Evolutionary conservation across 2,329 filamentous ascomycete species (phyloP).

Genomic region (Aspergillus awamori): DNA sequence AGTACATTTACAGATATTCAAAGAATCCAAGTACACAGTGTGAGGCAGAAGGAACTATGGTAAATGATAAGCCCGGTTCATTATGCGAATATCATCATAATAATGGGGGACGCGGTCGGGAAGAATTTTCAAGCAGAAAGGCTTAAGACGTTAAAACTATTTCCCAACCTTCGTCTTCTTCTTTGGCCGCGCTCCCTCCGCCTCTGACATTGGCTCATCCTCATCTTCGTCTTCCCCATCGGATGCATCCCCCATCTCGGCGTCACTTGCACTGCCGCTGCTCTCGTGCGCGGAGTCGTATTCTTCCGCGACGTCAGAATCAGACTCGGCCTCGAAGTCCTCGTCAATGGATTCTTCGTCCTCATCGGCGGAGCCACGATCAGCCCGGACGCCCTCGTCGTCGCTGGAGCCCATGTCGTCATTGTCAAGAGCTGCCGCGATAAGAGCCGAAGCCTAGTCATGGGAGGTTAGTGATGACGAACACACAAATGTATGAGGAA

Average conservation of each 20-base stretch:
- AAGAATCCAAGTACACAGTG: neutral
- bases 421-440: conserved; percentile 81
- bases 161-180: conserved; percentile 62
- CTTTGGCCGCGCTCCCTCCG: conserved; percentile 61
- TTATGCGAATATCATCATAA: conserved; percentile 19
- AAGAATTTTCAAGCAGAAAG: neutral
- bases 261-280: conserved; percentile 69
- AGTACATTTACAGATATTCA: conserved; percentile 1
- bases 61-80: conserved; percentile 13
- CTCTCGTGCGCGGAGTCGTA: conserved; percentile 91
- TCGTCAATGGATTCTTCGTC: conserved; percentile 95
- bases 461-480: conserved; percentile 27
- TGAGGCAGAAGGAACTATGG: neutral
- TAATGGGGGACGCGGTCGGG: neutral
- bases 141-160: conserved; percentile 21
- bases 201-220: conserved; percentile 36
- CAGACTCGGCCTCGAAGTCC: conserved; percentile 89
- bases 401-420: conserved; percentile 83
- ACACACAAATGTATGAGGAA: neutral
- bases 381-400: conserved; percentile 70
- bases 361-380: conserved; percentile 90
- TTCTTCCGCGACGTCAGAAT: conserved; percentile 95
- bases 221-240: conserved; percentile 46
- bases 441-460: conserved; percentile 56
- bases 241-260: conserved; percentile 57